A percentile compares a stretch with the other conserved stretches of the same genome.
phyloP scores from a whole-genome alignment of 257 asterid genomes.

The Ocimum tenuiflorum region DNA sequence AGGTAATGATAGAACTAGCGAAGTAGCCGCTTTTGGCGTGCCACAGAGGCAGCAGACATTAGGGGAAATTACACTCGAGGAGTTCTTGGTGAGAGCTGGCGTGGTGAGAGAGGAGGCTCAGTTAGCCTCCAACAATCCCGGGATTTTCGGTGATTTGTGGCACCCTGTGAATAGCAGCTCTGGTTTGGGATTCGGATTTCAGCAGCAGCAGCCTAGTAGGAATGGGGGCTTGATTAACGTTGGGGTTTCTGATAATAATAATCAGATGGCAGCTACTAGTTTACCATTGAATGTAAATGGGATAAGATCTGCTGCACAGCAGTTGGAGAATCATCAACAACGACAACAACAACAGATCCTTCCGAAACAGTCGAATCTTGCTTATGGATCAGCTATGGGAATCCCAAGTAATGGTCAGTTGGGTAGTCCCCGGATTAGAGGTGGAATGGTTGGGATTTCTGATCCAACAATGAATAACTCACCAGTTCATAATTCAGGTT shows the following conservation, averaged over 20 bases:
- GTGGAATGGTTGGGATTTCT: slow-evolving; percentile 42
- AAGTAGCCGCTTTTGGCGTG: slow-evolving; percentile 30
- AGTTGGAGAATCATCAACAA: slow-evolving; percentile 26
- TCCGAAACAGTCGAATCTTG: slow-evolving; percentile 55
- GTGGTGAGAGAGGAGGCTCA: slow-evolving; percentile 74
- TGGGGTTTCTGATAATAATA: slow-evolving; percentile 31
- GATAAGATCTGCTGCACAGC: slow-evolving; percentile 40
- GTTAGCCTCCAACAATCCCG: slow-evolving; percentile 31
- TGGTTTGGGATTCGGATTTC: slow-evolving; percentile 42
- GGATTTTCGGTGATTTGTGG: slow-evolving; percentile 41
- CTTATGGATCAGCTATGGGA: slow-evolving; percentile 48
- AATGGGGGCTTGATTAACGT: slow-evolving; percentile 32
- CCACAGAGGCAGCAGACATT: slow-evolving; percentile 68
- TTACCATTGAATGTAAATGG: slow-evolving; percentile 50
- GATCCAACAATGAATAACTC: slow-evolving; percentile 35
- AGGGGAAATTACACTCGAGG: slow-evolving; percentile 88
- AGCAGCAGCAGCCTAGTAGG: slow-evolving; percentile 32
- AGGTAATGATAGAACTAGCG: slow-evolving; percentile 14
- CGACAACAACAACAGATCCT: slow-evolving; percentile 30
- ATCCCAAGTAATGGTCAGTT: slow-evolving; percentile 36
- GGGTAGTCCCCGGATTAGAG: slow-evolving; percentile 42
- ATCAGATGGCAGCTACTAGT: slow-evolving; percentile 37
- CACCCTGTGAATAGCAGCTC: slow-evolving; percentile 28
- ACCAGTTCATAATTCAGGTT: slow-evolving; percentile 37
- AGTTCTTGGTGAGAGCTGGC: slow-evolving; percentile 77